Base-by-base conservation (phyloP, 2,329 filamentous ascomycete genomes). In the Fusarium clavum region DNA sequence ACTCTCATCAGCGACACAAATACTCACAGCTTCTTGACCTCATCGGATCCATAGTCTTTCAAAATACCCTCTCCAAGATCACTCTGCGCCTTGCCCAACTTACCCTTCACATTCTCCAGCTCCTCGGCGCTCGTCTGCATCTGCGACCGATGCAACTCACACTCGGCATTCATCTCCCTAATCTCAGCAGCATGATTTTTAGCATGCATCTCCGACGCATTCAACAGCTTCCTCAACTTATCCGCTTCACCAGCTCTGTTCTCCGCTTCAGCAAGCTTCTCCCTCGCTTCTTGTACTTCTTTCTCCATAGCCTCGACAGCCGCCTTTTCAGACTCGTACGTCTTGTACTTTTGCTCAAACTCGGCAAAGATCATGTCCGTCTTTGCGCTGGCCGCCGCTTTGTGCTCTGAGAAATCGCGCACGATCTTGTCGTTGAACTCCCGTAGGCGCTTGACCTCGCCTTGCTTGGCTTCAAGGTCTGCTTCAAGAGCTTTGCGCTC, bases 251-350 rank as follows among this genome's bases (percentile, higher is more conserved):
- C 82, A 13, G 65, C 40, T 43, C 65, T 73, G n/a, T 56, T 54
- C 52, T 83, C 80, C 7, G 86, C 79, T 69, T 83, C 81, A 57
- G 66, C 60, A 0, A 77, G 61, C 18, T 70, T 70, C 52, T 82
- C 80, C 60, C 79, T 82, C 40, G 84, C 83, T 53, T 83, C 82
- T 2, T 62, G 65, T 22, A 81, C 77, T 30, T 85, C 83, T 66
- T 82, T 81, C 78, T 83, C 82, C 80, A 85, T 83, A 74, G 83
- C 83, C 44, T 73, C 72, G 2, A 76, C 58, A 6, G 62, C 69
- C 0, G 59, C 52, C 41, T 75, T 76, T 59, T 75, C 67, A 2
- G 73, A 74, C 60, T 76, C 74, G 45, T 72, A 76, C 9, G 64
- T 67, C 34, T 75, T 76, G 56, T 67, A 71, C 54, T 73, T 68